phyloP scores from a whole-genome alignment of 495 filamentous ascomycete species.

The Trichoderma gamsii region DNA sequence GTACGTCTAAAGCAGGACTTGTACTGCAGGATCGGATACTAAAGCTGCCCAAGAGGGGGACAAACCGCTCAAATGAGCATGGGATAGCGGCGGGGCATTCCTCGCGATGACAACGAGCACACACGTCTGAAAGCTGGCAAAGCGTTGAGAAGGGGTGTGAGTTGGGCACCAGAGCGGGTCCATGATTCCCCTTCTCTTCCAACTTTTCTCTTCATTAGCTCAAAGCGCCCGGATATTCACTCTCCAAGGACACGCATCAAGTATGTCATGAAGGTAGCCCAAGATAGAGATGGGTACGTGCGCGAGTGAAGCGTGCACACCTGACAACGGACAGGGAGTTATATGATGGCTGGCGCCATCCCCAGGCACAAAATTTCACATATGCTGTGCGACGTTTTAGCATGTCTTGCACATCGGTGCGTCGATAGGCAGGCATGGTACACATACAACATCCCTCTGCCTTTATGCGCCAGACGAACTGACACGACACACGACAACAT shows the following conservation, averaged over 20 bases:
- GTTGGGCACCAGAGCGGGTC: constrained; percentile 12
- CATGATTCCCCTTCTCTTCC: background rate
- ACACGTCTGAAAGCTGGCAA: background rate
- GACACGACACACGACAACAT: constrained; percentile 5
- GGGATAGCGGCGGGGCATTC: background rate
- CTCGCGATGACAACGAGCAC: constrained; percentile 16
- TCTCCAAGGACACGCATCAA: background rate
- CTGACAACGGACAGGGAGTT: background rate
- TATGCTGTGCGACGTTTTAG: constrained; percentile 6
- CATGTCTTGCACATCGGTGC: background rate
- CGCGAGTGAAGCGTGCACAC: background rate
- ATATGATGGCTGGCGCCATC: constrained; percentile 10
- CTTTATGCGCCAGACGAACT: background rate
- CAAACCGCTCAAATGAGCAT: background rate
- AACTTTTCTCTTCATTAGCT: background rate
- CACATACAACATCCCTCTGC: background rate
- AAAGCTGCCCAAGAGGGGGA: background rate
- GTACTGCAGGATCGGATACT: background rate
- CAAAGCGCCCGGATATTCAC: background rate
- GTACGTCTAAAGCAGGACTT: background rate
- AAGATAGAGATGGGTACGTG: background rate
- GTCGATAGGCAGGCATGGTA: background rate
- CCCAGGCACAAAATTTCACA: background rate
- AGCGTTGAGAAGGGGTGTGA: background rate
- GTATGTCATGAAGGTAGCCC: background rate